Base-by-base conservation (phyloP, 2,329 filamentous ascomycete genomes). In the Fusarium setosum region DNA sequence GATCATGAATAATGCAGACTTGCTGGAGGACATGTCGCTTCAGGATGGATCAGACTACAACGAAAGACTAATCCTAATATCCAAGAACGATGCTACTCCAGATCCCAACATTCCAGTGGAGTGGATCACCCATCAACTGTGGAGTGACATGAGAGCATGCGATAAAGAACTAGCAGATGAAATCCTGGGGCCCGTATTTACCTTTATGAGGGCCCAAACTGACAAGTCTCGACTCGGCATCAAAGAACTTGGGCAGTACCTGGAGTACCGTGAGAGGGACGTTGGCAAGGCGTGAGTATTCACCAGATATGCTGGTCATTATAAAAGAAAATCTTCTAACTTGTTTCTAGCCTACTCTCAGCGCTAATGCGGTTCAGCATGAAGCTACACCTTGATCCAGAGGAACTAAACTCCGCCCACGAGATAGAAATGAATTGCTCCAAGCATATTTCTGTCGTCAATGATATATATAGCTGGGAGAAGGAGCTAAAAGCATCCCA, bases 401-500 rank as follows among this genome's bases (percentile, higher is more conserved):
- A 63, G 2, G 76, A 81, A n/a, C 60, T 78, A 0, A 41, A 51
- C 1, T 24, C 50, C 0, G 58, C 75, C 3, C 37, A 57, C 1
- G 35, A 63, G 1, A 49, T 80, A 6, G 79, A 82, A 13, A 38
- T 56, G 26, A 79, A 77, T 57, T 77, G 71, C 56, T 65, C 73
- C 5, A 76, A 76, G 59, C 80, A 81, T 41, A 68, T 81, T 40
- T 76, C 77, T 3, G 64, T 81, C 6, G 66, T 82, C 24, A 81
- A 81, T 66, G 79, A 82, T 58, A 80, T 81, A 57, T 77, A 67
- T 53, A 76, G 73, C 60, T 81, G 57, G 40, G 77, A 80, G n/a
- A 82, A 82, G 63, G 79, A 81, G 35, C 12, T 35, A 4, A 24
- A 18, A 6, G 51, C 40, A 13, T 35, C 51, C 20, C 26, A 20